phyloP scores from a whole-genome alignment of 176 grass and related monocot genomes.

The Luzula sylvatica region DNA sequence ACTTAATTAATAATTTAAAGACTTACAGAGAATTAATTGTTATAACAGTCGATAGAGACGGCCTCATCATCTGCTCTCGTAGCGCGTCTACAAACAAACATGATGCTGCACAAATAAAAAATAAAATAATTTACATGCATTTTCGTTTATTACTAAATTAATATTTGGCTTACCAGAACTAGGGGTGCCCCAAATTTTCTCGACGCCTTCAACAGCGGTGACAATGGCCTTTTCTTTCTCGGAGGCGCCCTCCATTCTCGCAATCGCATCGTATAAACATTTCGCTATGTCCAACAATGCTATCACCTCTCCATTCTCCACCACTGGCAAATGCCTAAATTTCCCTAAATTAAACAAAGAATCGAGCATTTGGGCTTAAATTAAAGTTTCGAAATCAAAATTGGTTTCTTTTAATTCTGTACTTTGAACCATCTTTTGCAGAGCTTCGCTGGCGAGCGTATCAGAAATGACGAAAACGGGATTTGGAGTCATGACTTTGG shows the following conservation, averaged over 20 bases:
- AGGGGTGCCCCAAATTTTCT: constrained; percentile 46
- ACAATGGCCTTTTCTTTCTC: constrained; percentile 57
- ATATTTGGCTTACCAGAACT: constrained; percentile 15
- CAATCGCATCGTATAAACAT: constrained; percentile 65
- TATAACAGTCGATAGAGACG: constrained; percentile 43
- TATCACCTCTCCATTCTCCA: constrained; percentile 86
- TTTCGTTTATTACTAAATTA: too few species aligned
- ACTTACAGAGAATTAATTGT: constrained; percentile 44
- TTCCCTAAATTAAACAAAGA: constrained; percentile 33
- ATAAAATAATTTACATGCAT: not conserved
- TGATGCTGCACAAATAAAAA: constrained; percentile 20
- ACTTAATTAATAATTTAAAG: not conserved
- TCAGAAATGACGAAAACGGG: constrained; percentile 58
- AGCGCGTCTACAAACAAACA: constrained; percentile 41
- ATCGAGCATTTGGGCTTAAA: not conserved
- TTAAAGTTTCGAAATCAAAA: not conserved
- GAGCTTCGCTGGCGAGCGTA: constrained; percentile 56
- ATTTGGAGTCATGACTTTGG: constrained; percentile 72
- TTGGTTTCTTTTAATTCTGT: not conserved
- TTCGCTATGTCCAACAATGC: constrained; percentile 79
- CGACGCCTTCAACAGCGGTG: constrained; percentile 27
- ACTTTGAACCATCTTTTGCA: constrained; percentile 82
- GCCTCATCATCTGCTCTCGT: constrained; percentile 54
- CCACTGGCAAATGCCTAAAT: constrained; percentile 74
- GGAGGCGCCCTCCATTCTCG: constrained; percentile 47